Evolutionary conservation across 164 flowering plant species (phyloP), one percentile per base, ranked within the genome.

Genomic region (Magnolia changhungtana): DNA sequence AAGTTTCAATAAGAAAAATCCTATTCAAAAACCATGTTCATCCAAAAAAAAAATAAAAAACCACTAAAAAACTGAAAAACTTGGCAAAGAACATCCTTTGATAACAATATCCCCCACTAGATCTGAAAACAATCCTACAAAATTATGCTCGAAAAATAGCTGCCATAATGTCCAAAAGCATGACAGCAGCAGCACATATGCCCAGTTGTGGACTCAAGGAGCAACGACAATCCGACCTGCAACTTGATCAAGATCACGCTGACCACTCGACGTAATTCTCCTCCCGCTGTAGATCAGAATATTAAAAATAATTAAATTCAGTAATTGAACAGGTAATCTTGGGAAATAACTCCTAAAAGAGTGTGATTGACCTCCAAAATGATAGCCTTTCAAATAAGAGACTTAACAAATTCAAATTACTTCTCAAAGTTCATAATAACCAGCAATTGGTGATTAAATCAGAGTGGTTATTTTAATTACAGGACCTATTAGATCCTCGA

Each of bases 221-320:
- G 85, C 82, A 77, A 86, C 84, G 1, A 73, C 81, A 24, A 87
- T 82, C 37, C 93, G 77, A n/a, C 91, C 92, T 13, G 91, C 91
- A 80, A 89, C 92, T 77, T 88, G 92, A 63, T 89, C 92, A 67
- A 89, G 91, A 78, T 90, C 90, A 14, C 93, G 72, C 49, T 75
- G 89, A 19, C 93, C 93, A 78, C 77, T 87, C 2, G 90, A 85
- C n/a, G 91, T 88, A 69, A 90, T 85, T 72, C 72, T 82, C 79
- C 91, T 85, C 49, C 91, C 89, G 7, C 91, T 90, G 89, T 11
- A 16, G 73, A 80, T 72, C n/a, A 83, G 21, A 4, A 78, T 55
- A 8, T 13, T 55, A 55, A 55, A 55, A 55, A 37, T 37, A 37
- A 37, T 37, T 55, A 55, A 55, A 55, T 55, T 11, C 18, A 55